These are phyloP conservation scores for Colletotrichum euphorbiae DNA, from an alignment of 2,329 filamentous ascomycete species.

Conservation along the genomic window DNA sequence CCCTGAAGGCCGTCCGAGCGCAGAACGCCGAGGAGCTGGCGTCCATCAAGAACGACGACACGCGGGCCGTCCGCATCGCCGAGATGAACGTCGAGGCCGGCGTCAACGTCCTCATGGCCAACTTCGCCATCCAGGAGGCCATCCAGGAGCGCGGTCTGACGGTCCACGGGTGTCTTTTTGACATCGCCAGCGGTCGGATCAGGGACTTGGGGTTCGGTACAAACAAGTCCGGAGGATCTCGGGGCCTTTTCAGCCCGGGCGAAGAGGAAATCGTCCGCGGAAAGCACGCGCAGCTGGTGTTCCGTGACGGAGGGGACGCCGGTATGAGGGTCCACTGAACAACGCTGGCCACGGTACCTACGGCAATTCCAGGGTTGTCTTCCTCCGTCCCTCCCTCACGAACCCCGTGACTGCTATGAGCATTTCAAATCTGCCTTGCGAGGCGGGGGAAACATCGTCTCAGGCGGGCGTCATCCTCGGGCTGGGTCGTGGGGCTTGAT, in stretches of 20 bases:
- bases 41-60: slow-evolving; percentile 63
- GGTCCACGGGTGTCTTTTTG: slow-evolving; percentile 83
- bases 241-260: slow-evolving; percentile 31
- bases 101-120: slow-evolving; percentile 75
- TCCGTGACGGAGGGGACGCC: slow-evolving; percentile 53
- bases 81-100: slow-evolving; percentile 82
- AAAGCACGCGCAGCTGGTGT: slow-evolving; percentile 64
- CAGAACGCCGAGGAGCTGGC: slow-evolving; percentile 67
- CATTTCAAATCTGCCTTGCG: no score
- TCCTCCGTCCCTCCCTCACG: no score
- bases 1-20: slow-evolving; percentile 58
- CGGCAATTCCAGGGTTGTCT: no score
- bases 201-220: slow-evolving; percentile 62
- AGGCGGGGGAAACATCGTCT: no score
- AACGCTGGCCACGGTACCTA: neutral
- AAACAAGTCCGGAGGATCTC: neutral
- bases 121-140: slow-evolving; percentile 76
- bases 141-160: slow-evolving; percentile 76
- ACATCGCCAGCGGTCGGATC: slow-evolving; percentile 64
- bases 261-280: slow-evolving; percentile 56
- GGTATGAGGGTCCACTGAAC: slow-evolving; percentile 48
- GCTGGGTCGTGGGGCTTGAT: no score
- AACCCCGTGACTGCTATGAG: neutral
- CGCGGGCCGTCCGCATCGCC: slow-evolving; percentile 71
- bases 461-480: no score